A percentile compares a stretch with the other conserved stretches of the same genome.
phyloP scores from a whole-genome alignment of 2,329 filamentous ascomycete species.

The Pleurostoma richardsiae region DNA sequence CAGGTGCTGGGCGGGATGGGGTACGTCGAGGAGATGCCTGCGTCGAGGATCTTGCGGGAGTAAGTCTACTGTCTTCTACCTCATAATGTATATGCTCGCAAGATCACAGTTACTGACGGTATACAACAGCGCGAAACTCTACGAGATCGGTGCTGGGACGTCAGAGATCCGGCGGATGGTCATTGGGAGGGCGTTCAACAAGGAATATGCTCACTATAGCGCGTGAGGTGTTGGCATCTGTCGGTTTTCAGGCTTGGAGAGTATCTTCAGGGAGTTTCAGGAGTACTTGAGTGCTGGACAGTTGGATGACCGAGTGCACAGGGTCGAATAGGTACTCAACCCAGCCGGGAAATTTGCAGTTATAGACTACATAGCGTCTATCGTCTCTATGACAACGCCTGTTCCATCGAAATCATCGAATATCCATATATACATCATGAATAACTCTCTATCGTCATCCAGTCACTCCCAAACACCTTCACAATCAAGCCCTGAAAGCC shows the following conservation, averaged over 20 bases:
- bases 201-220: slow-evolving; percentile 56
- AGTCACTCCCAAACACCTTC: no score
- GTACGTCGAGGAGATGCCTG: slow-evolving; percentile 92
- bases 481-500: slow-evolving; percentile 67
- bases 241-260: no score
- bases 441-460: no score
- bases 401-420: no score
- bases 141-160: slow-evolving; percentile 95
- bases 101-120: slow-evolving; percentile 18
- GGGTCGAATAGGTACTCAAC: no score
- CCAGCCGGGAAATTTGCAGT: no score
- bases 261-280: no score
- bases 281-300: no score
- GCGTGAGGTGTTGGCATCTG: slow-evolving; percentile 5
- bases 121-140: slow-evolving; percentile 61
- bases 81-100: not conserved
- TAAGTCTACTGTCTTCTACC: slow-evolving; percentile 26
- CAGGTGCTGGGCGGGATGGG: slow-evolving; percentile 94
- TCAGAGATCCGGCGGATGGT: slow-evolving; percentile 93
- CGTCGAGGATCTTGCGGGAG: slow-evolving; percentile 75
- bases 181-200: slow-evolving; percentile 88
- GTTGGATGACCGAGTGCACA: no score
- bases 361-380: no score
- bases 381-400: no score
- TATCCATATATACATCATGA: no score